Evolutionary conservation across 345 rosid species (phyloP), one percentile per base, ranked within the genome.

Genomic region (Capsella bursapastoris): DNA sequence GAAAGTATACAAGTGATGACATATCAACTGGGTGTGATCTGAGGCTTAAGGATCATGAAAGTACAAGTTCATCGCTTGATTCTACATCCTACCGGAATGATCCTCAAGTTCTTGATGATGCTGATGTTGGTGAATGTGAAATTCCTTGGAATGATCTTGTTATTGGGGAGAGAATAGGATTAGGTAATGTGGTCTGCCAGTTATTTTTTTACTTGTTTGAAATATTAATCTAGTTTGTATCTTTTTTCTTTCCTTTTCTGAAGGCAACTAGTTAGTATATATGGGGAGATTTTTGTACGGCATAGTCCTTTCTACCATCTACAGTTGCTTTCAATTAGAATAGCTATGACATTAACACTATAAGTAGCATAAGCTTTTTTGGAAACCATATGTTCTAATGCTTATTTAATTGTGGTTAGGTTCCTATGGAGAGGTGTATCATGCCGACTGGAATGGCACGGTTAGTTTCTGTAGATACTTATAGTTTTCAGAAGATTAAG

Each of bases 381-480:
- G 38, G 61, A 43, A 11, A 56, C 51, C 27, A n/a, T 41, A 40
- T 67, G 28, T 69, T 50, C 73, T 78, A 41, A 82, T 73, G 34
- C 45, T 59, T 64, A 10, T 49, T 25, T 68, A 38, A 56, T 67
- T 56, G 48, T 80, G 72, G 49, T 32, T 77, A 96, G 99, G 99
- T 64, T 96, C 99, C 56, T 96, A 96, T 79, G 99, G 99, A 62
- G 99, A 96, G 86, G 99, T 96, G 77, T 96, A 90, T 78, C 86
- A 78, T 78, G 99, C 99, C 74, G 99, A 96, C 69, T 90, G 97
- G 97, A 86, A 92, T 82, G 96, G 96, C 88, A 96, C 89, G 86
- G 99, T 96, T 80, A 83, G 96, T 82, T 82, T 73, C 13, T 79
- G 31, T 44, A 52, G 64, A 49, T 48, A 73, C 51, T 75, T 66